Conservation (phyloP, 306 rosid genomes). For the Vicia villosa region DNA sequence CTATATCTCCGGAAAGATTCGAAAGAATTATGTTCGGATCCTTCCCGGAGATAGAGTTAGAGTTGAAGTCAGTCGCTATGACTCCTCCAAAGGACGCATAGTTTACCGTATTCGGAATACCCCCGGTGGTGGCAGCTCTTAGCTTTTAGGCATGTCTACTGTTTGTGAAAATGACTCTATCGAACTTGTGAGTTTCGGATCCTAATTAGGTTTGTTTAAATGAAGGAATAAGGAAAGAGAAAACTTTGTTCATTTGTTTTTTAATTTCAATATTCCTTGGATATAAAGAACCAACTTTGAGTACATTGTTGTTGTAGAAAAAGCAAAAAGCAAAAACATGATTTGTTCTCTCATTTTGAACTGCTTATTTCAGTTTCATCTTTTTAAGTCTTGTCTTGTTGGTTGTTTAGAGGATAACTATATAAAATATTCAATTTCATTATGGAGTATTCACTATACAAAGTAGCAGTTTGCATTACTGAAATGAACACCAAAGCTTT, state of each 20-base stretch:
- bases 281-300: background rate
- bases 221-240: background rate
- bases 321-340: background rate
- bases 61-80: constrained; percentile 58
- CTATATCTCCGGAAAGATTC: constrained; percentile 53
- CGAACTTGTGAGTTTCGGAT: background rate
- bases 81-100: constrained; percentile 55
- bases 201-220: background rate
- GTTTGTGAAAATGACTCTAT: constrained; percentile 34
- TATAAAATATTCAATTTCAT: background rate
- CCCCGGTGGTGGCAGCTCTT: background rate
- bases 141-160: background rate
- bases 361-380: constrained; percentile 4
- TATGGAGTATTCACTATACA: background rate
- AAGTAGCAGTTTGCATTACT: background rate
- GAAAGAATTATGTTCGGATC: constrained; percentile 51
- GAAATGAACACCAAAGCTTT: background rate
- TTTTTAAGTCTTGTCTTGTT: background rate
- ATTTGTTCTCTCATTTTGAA: background rate
- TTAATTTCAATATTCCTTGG: background rate
- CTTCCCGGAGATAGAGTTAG: constrained; percentile 55
- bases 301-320: constrained; percentile 6
- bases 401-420: too few relatives aligned
- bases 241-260: background rate
- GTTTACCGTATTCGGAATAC: constrained; percentile 44